Conservation (phyloP, 177 flowering plant species). For the Vitis hybrid region DNA sequence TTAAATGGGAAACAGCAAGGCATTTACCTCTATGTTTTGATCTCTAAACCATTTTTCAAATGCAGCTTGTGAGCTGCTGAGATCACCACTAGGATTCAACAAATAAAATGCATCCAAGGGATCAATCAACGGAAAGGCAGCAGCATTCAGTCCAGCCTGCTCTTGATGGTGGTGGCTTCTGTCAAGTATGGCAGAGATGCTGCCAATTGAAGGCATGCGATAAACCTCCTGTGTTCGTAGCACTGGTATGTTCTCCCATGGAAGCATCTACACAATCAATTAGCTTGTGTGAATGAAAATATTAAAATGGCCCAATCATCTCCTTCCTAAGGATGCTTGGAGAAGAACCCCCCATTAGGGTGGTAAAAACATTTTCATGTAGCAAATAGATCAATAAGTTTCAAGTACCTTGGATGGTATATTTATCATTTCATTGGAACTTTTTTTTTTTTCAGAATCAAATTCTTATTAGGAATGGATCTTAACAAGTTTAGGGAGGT, state of each 20-base stretch:
- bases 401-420: no score
- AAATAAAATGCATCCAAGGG: slow-evolving; percentile 90
- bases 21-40: no score
- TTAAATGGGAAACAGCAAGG: no score
- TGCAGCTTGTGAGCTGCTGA: slow-evolving; percentile 41
- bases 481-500: no score
- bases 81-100: slow-evolving; percentile 94
- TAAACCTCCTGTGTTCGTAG: slow-evolving; percentile 82
- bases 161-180: slow-evolving; percentile 34
- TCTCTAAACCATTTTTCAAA: no score
- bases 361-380: no score
- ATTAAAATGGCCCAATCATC: not conserved
- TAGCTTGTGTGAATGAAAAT: not conserved
- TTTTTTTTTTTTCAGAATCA: no score
- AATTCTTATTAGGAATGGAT: no score
- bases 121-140: slow-evolving; percentile 72
- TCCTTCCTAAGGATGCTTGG: not conserved
- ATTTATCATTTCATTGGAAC: no score
- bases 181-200: slow-evolving; percentile 55
- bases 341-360: no score
- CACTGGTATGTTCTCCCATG: slow-evolving; percentile 89
- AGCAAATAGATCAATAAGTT: no score
- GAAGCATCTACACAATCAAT: slow-evolving; percentile 77
- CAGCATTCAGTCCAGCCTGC: slow-evolving; percentile 15
- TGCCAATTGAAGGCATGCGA: slow-evolving; percentile 92